Conservation (phyloP, 1,139 yeast species). For the Scheffersomyces insectosa region DNA sequence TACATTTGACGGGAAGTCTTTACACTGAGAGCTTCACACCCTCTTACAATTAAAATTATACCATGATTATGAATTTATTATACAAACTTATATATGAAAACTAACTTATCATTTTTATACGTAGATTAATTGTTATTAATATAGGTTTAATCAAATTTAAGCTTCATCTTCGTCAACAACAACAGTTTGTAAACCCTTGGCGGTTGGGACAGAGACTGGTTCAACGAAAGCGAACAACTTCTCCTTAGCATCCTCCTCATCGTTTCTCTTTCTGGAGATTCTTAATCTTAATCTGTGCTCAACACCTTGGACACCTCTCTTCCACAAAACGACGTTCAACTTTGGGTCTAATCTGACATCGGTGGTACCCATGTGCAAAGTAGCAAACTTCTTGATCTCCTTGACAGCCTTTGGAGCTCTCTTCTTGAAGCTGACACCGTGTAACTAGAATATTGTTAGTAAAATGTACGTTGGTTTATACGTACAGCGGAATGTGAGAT, state of each 20-base stretch:
- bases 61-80: constrained; percentile 6
- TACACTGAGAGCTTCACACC: too few relatives aligned
- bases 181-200: constrained; percentile 97
- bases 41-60: neutral
- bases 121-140: too few relatives aligned
- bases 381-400: constrained; percentile 98
- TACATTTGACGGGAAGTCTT: too few relatives aligned
- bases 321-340: constrained; percentile 98
- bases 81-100: constrained; percentile 13
- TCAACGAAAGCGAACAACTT: constrained; percentile 98
- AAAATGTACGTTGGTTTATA: constrained; percentile 9
- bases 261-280: constrained; percentile 99
- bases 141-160: constrained; percentile 29
- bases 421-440: constrained; percentile 98
- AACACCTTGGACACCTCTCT: constrained; percentile 99
- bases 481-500: too few relatives aligned
- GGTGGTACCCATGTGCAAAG: constrained; percentile 98
- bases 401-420: constrained; percentile 99
- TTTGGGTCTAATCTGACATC: constrained; percentile 99
- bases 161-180: constrained; percentile 91
- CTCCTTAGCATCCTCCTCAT: constrained; percentile 99
- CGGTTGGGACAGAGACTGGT: constrained; percentile 91
- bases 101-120: neutral
- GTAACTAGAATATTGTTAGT: constrained; percentile 64
- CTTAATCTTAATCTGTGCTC: constrained; percentile 98